Base-by-base conservation (phyloP, 208 protist genomes). In the Jaenimonas drosophilae region DNA sequence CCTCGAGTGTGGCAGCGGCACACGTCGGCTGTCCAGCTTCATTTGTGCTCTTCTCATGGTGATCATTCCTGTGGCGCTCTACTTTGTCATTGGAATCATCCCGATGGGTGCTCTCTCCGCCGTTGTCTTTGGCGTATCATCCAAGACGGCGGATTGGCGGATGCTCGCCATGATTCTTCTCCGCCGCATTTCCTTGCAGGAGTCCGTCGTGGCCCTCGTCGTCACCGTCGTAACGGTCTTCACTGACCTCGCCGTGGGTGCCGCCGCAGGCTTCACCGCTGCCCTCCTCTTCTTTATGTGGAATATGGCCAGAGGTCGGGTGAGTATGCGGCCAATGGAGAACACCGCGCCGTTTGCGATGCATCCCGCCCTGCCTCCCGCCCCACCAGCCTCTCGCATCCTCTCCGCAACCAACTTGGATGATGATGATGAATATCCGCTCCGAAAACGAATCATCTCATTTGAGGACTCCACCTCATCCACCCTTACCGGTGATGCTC, bases 231-330 rank as follows among this genome's bases (percentile, higher is more conserved):
- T 77, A 5, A 77, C 70, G 19, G 56, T 77, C 16, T 27, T 77
- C 5, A 41, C 57, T 23, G 62, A 77, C 53, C 43, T 77, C 9
- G 70, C 70, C 42, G 66, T 77, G 46, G 70, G 63, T 9, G 64
- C 64, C 46, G 70, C 63, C 14, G 46, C 45, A 11, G 70, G 70
- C 1, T 49, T 77, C 14, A 64, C 63, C 16, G 70, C 59, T 26
- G 70, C 70, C 25, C 38, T 77, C 3, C 50, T 77, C 3, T 77
- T 67, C 32, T 72, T 77, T 29, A 72, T 72, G 70, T 77, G 70
- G 70, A 77, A 67, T 44, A 71, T 77, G 70, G 42, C 63, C 11
- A 57, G 64, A 3, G 63, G 64, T 3, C 52, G 59, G 11, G 57
- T 72, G 30, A 46, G 36, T 21, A 63, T 72, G 34, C 48, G 46